phyloP scores from a whole-genome alignment of 441 rosid species.

The Erodium chrysanthum region DNA sequence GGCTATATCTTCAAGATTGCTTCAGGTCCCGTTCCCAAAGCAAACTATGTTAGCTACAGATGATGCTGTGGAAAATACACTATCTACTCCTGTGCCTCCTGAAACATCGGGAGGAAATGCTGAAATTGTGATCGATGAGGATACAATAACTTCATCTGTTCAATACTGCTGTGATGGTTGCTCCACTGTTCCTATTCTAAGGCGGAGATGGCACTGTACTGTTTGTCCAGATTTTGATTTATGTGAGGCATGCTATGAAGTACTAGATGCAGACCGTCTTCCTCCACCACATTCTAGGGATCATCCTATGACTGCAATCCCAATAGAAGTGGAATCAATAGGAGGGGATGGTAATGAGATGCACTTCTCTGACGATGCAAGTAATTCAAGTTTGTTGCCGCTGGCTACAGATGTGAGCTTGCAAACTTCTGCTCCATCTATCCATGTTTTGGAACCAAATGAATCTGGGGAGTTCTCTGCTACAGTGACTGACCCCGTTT shows the following conservation, averaged over 20 bases:
- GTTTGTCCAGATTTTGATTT: constrained; percentile 98
- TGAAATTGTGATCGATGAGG: constrained; percentile 94
- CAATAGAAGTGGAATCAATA: constrained; percentile 88
- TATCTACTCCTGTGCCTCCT: constrained; percentile 46
- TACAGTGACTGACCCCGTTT: constrained; percentile 64
- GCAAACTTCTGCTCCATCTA: constrained; percentile 75
- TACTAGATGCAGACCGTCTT: constrained; percentile 75
- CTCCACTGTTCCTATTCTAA: constrained; percentile 92
- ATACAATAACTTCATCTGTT: constrained; percentile 90
- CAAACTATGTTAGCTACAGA: constrained; percentile 90
- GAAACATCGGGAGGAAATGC: constrained; percentile 59
- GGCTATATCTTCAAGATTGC: constrained; percentile 97
- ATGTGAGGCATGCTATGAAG: constrained; percentile 96
- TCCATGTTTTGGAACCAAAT: constrained; percentile 85
- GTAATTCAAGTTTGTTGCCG: constrained; percentile 52
- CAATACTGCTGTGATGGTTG: constrained; percentile 99
- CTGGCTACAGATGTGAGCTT: constrained; percentile 35
- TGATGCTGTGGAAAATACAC: constrained; percentile 61
- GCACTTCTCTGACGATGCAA: constrained; percentile 65
- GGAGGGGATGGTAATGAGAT: constrained; percentile 81
- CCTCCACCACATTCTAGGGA: constrained; percentile 95
- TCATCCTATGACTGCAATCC: constrained; percentile 96
- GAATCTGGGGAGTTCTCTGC: constrained; percentile 83
- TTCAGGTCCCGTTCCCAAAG: constrained; percentile 99
- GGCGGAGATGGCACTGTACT: constrained; percentile 99